These are phyloP conservation scores for Chalciporus chontae DNA, from an alignment of 768 basidiomycete genomes.

Conservation along the genomic window DNA sequence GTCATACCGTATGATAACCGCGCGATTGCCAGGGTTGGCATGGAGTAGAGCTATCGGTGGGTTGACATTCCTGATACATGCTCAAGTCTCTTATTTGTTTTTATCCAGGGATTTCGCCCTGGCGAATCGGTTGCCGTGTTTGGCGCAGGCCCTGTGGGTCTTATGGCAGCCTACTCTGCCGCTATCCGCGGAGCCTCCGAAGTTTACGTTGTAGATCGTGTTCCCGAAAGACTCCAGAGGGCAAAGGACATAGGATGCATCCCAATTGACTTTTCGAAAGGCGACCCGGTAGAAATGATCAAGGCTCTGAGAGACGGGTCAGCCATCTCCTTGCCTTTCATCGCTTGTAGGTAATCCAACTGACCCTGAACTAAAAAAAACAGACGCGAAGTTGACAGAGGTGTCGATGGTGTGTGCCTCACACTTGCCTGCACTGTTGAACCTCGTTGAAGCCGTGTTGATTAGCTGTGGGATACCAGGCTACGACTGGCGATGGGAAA, in stretches of 20 bases:
- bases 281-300: background rate
- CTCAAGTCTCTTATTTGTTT: too few relatives aligned
- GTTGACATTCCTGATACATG: too few relatives aligned
- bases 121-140: background rate
- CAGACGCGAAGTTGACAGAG: background rate
- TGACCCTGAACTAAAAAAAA: background rate
- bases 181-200: constrained; percentile 48
- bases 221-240: constrained; percentile 54
- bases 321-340: background rate
- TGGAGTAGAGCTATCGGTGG: background rate
- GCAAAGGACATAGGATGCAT: constrained; percentile 50
- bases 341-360: background rate
- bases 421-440: constrained; percentile 36
- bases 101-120: background rate
- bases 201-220: constrained; percentile 55
- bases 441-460: background rate
- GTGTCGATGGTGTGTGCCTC: constrained; percentile 3
- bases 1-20: background rate
- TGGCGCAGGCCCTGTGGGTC: constrained; percentile 19
- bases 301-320: constrained; percentile 1
- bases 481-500: constrained; percentile 49
- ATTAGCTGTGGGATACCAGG: constrained; percentile 40
- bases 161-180: constrained; percentile 59
- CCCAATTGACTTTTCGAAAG: constrained; percentile 36
- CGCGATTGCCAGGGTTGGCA: background rate